Percentiles rank a stretch among this genome's conserved stretches.
phyloP scores from a whole-genome alignment of 176 grass and related monocot genomes.

The Hyparrhenia diplandra region DNA sequence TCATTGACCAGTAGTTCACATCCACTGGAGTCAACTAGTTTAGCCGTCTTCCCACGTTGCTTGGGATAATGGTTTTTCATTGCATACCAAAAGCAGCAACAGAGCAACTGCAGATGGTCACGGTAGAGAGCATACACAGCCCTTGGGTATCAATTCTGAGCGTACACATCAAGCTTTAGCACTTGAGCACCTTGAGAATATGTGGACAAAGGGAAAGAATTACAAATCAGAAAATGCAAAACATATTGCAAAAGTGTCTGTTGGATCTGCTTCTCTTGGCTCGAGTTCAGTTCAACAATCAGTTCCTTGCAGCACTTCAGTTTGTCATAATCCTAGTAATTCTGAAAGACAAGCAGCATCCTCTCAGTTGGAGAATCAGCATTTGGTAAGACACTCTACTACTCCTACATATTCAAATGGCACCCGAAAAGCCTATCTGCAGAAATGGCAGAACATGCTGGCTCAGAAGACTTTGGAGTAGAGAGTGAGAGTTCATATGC shows the following conservation, averaged over 20 bases:
- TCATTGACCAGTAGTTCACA: slow-evolving; percentile 20
- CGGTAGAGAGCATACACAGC: slow-evolving; percentile 40
- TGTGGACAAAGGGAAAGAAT: slow-evolving; percentile 95
- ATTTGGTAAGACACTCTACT: slow-evolving; percentile 27
- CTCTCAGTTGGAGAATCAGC: slow-evolving; percentile 24
- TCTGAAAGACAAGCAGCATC: slow-evolving; percentile 17
- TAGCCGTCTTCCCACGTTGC: neutral
- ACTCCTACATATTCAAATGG: slow-evolving; percentile 42
- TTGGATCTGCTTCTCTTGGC: slow-evolving; percentile 23
- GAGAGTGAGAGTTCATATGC: slow-evolving; percentile 67
- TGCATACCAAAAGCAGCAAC: slow-evolving; percentile 38
- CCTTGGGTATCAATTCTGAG: slow-evolving; percentile 53
- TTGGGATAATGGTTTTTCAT: neutral
- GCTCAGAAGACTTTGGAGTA: slow-evolving; percentile 55
- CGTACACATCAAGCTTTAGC: slow-evolving; percentile 55
- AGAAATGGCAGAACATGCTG: slow-evolving; percentile 37
- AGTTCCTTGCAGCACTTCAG: slow-evolving; percentile 14
- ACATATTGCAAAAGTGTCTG: slow-evolving; percentile 33
- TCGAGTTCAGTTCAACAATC: slow-evolving; percentile 29
- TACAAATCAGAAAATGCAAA: slow-evolving; percentile 67
- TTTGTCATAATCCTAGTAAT: slow-evolving; percentile 3
- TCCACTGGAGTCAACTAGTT: slow-evolving; percentile 39
- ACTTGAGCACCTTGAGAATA: slow-evolving; percentile 90
- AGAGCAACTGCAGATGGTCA: slow-evolving; percentile 25
- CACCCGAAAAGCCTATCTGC: slow-evolving; percentile 15